phyloP scores from a whole-genome alignment of 352 stramenopile genomes.

The Pythium graminicola region DNA sequence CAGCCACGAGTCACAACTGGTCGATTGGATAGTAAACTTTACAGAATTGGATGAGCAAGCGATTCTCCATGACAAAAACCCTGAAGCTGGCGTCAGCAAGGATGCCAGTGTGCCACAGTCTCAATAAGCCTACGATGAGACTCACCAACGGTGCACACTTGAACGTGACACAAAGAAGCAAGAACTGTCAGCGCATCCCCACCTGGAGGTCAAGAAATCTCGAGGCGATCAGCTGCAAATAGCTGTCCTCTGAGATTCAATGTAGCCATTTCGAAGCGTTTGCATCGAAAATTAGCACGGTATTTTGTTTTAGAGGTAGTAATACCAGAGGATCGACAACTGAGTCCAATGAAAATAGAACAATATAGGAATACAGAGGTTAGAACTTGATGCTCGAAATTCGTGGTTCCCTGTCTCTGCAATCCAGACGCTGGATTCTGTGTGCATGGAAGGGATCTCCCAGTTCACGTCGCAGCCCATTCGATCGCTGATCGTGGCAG shows the following conservation, averaged over 20 bases:
- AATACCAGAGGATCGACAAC: neutral
- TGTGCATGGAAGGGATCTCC: neutral
- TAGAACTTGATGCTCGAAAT: neutral
- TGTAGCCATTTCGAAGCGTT: constrained; percentile 1
- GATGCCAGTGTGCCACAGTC: neutral
- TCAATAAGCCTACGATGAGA: neutral
- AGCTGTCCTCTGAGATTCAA: neutral
- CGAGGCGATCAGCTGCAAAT: neutral
- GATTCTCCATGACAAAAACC: neutral
- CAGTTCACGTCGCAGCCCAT: too few relatives aligned
- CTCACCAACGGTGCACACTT: neutral
- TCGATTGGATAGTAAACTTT: neutral
- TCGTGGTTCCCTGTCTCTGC: neutral
- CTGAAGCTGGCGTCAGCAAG: neutral
- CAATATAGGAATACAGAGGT: neutral
- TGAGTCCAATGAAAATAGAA: neutral
- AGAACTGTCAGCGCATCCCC: neutral
- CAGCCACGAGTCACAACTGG: neutral
- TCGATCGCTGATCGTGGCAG: too few relatives aligned
- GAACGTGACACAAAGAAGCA: neutral
- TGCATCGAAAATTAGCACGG: neutral
- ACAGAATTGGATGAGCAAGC: neutral
- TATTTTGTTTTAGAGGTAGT: neutral
- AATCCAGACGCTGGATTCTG: constrained; percentile 8
- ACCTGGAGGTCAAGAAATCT: constrained; percentile 2